Evolutionary conservation across 1,284 basidiomycete genomes (phyloP).

Genomic region (Mycosarcoma mackinlayi): DNA sequence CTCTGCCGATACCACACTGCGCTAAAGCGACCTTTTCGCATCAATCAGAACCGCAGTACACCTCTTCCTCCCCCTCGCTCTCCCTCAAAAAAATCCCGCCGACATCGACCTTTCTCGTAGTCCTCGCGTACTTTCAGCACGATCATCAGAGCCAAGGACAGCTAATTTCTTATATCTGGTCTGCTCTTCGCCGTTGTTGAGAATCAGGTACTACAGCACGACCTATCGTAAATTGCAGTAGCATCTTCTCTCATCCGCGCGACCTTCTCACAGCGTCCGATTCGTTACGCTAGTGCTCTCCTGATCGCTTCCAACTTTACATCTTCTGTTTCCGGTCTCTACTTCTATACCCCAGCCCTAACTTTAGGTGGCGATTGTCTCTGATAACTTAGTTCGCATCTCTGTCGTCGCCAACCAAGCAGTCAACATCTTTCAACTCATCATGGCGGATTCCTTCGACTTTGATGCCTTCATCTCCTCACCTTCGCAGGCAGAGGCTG

Average conservation of each 20-base stretch:
- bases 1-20: slow-evolving; percentile 35
- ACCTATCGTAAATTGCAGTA: background rate
- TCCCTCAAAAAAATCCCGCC: background rate
- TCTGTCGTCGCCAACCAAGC: slow-evolving; percentile 12
- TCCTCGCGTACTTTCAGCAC: slow-evolving; percentile 1
- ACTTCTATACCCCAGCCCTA: slow-evolving; percentile 16
- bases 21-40: slow-evolving; percentile 33
- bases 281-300: slow-evolving; percentile 50
- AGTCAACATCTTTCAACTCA: slow-evolving; percentile 1
- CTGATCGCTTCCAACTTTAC: slow-evolving; percentile 10
- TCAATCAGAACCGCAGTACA: slow-evolving; percentile 1
- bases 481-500: slow-evolving; percentile 38
- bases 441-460: slow-evolving; percentile 51
- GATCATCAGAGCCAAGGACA: slow-evolving; percentile 30
- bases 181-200: slow-evolving; percentile 10
- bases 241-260: slow-evolving; percentile 14
- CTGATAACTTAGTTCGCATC: background rate
- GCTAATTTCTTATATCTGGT: background rate
- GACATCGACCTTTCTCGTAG: background rate
- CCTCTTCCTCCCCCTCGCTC: background rate
- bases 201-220: background rate
- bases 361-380: slow-evolving; percentile 4
- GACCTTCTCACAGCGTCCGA: slow-evolving; percentile 33
- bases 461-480: slow-evolving; percentile 58
- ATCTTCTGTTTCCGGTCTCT: slow-evolving; percentile 8